Evolutionary conservation across 1,139 yeast genomes (phyloP).

Genomic region (Protomyces gravidus): DNA sequence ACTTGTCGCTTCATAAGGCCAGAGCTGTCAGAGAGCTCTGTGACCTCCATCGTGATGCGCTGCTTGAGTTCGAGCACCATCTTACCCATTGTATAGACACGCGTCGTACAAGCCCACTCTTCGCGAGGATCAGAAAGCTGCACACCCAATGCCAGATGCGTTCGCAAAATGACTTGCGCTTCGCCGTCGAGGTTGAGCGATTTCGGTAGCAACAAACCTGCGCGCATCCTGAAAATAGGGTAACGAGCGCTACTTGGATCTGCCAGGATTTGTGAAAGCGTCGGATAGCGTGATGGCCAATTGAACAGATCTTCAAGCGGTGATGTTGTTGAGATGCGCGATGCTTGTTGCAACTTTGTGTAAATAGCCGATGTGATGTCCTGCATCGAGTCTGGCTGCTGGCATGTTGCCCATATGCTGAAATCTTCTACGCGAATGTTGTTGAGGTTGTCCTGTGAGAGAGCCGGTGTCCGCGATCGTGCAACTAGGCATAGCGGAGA

Average conservation of each 20-base stretch:
- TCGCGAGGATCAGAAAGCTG: conserved; percentile 15
- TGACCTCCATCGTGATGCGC: conserved; percentile 14
- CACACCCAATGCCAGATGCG: conserved; percentile 18
- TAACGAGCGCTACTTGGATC: conserved; percentile 7
- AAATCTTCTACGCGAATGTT: conserved; percentile 23
- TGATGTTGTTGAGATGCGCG: not conserved
- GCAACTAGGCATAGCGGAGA: conserved; percentile 12
- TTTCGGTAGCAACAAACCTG: conserved; percentile 17
- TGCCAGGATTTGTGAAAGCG: conserved; percentile 18
- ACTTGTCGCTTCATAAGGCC: conserved; percentile 4
- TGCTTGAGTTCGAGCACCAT: conserved; percentile 26
- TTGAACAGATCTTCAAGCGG: conserved; percentile 25
- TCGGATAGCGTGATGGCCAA: conserved; percentile 28
- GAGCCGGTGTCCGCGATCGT: conserved; percentile 7
- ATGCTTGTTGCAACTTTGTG: conserved; percentile 7
- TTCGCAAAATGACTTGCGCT: conserved; percentile 21
- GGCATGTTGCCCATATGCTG: conserved; percentile 28
- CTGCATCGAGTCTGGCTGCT: conserved; percentile 2
- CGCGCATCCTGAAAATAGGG: conserved; percentile 26
- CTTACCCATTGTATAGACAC: conserved; percentile 28
- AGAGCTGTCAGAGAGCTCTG: not conserved
- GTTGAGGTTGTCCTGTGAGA: conserved; percentile 3
- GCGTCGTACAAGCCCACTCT: conserved; percentile 28
- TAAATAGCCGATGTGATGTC: conserved; percentile 15
- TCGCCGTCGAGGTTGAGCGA: conserved; percentile 21